Percentiles rank a stretch among this genome's conserved stretches.
Evolutionary conservation across 2,329 filamentous ascomycete species (phyloP).

Genomic region (Fusarium subglutinans): DNA sequence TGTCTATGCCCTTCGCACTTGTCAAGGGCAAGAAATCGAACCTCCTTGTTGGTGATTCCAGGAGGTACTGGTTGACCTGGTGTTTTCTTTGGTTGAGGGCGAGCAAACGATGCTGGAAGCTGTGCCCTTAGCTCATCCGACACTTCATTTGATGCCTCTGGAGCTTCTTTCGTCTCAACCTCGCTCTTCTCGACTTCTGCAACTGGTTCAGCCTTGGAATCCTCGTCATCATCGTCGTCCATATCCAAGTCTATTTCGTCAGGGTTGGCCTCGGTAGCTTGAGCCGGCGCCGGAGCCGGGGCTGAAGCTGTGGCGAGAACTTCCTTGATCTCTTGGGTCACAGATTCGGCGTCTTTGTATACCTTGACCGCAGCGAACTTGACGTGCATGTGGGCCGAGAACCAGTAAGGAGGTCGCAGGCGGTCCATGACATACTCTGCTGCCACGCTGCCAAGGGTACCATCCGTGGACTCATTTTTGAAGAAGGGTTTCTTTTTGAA

Average conservation of each 20-base stretch:
- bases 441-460: constrained; percentile 80
- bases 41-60: constrained; percentile 79
- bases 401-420: constrained; percentile 87
- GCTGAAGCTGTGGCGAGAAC: not conserved
- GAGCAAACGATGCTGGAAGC: constrained; percentile 79
- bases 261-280: constrained; percentile 57
- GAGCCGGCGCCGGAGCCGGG: not conserved
- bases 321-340: constrained; percentile 16
- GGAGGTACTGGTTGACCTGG: constrained; percentile 73
- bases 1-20: constrained; percentile 85
- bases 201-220: not conserved
- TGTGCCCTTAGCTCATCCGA: constrained; percentile 74
- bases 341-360: constrained; percentile 56
- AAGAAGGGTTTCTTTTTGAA: constrained; percentile 81
- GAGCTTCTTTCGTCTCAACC: constrained; percentile 1
- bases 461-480: constrained; percentile 76
- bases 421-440: constrained; percentile 83
- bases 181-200: not conserved
- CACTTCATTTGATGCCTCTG: constrained; percentile 51
- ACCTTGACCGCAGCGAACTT: constrained; percentile 78
- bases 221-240: constrained; percentile 58
- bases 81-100: constrained; percentile 49
- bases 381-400: constrained; percentile 91
- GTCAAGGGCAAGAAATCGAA: constrained; percentile 88
- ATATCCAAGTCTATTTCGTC: constrained; percentile 78